Evolutionary conservation across 331 rosid species (phyloP).

Genomic region (Cydonia oblonga): DNA sequence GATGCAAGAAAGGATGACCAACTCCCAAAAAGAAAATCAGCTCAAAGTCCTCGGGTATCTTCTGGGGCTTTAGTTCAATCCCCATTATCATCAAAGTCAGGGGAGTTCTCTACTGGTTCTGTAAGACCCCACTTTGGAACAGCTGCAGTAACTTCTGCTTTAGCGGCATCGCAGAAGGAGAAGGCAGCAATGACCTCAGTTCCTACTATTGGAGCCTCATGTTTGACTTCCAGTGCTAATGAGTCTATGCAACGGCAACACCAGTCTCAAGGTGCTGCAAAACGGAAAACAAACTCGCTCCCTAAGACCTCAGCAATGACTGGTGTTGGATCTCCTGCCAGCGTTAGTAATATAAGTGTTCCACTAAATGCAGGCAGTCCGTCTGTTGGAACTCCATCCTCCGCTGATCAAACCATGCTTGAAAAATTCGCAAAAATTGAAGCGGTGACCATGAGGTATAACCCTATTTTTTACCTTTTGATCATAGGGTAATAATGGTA

Average conservation of each 20-base stretch:
- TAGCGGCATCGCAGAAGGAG: constrained; percentile 62
- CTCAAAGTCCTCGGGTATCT: constrained; percentile 82
- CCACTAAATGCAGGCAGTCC: constrained; percentile 75
- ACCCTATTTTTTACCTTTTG: background rate
- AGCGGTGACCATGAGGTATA: constrained; percentile 61
- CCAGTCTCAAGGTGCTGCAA: constrained; percentile 62
- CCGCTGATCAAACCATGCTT: constrained; percentile 43
- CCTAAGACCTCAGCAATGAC: constrained; percentile 69
- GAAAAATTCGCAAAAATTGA: constrained; percentile 77
- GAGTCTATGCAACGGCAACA: constrained; percentile 84
- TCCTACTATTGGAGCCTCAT: constrained; percentile 51
- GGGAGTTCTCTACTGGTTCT: constrained; percentile 86
- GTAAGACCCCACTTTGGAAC: constrained; percentile 71
- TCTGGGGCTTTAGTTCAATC: constrained; percentile 64
- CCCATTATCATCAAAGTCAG: constrained; percentile 79
- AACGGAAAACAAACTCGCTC: constrained; percentile 66
- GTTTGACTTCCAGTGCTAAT: constrained; percentile 60
- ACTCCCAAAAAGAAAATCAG: constrained; percentile 56
- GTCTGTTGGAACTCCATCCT: constrained; percentile 57
- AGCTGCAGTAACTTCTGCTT: constrained; percentile 35
- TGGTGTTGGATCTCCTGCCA: constrained; percentile 84
- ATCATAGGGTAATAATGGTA: background rate
- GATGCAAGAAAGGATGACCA: constrained; percentile 81
- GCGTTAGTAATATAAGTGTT: constrained; percentile 63
- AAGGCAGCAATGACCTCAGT: constrained; percentile 49